Evolutionary conservation across 2,329 filamentous ascomycete genomes (phyloP), one percentile per base, ranked within the genome.

Genomic region (Fusarium sp.): DNA sequence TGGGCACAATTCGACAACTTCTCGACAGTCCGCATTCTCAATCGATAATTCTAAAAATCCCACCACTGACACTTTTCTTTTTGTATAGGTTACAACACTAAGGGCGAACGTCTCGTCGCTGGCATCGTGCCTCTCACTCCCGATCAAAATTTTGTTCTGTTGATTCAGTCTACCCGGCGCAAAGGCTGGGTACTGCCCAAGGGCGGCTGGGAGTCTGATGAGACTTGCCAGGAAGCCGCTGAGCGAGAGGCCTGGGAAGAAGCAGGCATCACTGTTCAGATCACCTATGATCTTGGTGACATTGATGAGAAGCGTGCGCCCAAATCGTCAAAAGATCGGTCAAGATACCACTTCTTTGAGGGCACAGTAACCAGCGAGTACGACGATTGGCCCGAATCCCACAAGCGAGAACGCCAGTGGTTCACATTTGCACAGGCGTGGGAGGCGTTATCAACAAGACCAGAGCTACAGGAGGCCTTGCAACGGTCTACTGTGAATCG

Each of bases 181-280:
- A 94, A 94, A 82, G 94, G 94, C 78, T 99, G 96, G 96, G 96
- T 99, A 48, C 88, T 99, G 67, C 96, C 96, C 69, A 99, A 99
- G 83, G 96, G 96, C 80, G 96, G 96, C 69, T 99, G 96, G 95
- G 96, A 99, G 83, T 92, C 91, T 39, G 96, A 99, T 83, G 96
- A 99, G 85, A 90, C 92, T 71, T 96, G 94, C 73, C 90, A 93
- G 71, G 90, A 96, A 81, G 94, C 96, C 65, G 96, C 96, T 63
- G 84, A 92, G 87, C 87, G 96, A 76, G 96, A 99, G 84, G 96
- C 96, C 70, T 98, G 96, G 96, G 96, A 98, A 85, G 96, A 98
- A 85, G 96, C 95, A 47, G 96, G 96, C 79, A 97, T 98, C 79
- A 88, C 93, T 78, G 93, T 96, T 83, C 92, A 90, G 67, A 92